A percentile compares a stretch with the other conserved stretches of the same genome.
Conservation (phyloP, 2,329 filamentous ascomycete genomes). For the Neurospora sp. region DNA sequence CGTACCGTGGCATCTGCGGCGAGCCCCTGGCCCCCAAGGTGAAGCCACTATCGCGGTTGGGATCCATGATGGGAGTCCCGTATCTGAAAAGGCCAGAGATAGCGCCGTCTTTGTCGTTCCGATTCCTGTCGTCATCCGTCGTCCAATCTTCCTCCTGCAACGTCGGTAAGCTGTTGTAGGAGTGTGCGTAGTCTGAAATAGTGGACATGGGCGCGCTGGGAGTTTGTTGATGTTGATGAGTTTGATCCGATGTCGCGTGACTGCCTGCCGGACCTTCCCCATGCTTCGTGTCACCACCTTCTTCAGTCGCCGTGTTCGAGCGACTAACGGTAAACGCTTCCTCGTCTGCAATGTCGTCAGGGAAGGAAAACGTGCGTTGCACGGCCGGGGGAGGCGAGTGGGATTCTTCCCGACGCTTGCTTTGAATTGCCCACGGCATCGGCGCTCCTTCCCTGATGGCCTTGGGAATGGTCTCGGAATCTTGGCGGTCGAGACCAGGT, state of each 20-base stretch:
- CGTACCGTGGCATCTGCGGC: conserved; percentile 28
- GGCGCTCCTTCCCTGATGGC: conserved; percentile 9
- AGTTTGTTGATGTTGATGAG: neutral
- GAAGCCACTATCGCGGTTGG: conserved; percentile 41
- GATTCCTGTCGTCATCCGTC: conserved; percentile 19
- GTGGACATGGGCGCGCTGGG: conserved; percentile 14
- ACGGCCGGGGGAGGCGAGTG: conserved; percentile 13
- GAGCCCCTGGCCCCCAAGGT: conserved; percentile 27
- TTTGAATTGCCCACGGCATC: neutral
- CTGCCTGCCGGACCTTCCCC: conserved; percentile 8
- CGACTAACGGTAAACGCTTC: conserved; percentile 16
- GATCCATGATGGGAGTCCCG: conserved; percentile 16
- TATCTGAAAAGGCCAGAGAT: neutral
- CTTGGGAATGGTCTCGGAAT: conserved; percentile 21
- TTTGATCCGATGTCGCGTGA: conserved; percentile 7
- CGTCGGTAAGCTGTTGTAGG: conserved; percentile 36
- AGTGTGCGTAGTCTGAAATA: conserved; percentile 31
- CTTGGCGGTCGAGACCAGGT: conserved; percentile 19
- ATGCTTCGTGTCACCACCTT: conserved; percentile 3
- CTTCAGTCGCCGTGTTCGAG: conserved; percentile 6
- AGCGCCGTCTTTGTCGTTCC: neutral
- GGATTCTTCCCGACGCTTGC: conserved; percentile 9
- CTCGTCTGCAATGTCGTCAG: conserved; percentile 21
- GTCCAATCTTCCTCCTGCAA: conserved; percentile 39
- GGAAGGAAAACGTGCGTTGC: conserved; percentile 20